Base-by-base conservation (phyloP, 257 asterid species). In the Solanum chiquidenum region DNA sequence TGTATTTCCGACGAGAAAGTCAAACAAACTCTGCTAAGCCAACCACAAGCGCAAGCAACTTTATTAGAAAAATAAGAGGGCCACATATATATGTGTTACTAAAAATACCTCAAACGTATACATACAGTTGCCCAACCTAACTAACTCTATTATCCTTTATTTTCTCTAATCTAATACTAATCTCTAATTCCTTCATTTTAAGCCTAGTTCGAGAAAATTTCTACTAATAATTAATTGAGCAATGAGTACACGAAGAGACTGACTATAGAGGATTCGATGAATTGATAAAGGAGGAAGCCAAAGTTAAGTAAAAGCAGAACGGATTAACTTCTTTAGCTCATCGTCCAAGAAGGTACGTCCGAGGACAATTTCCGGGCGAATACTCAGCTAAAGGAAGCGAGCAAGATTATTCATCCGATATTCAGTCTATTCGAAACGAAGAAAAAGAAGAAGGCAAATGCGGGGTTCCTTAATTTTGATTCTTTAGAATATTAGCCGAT, bases 211-310 rank as follows among this genome's bases (percentile, higher is more conserved):
- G 13, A 77, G 62, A 42, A 60, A 29, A 29, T 29, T 29, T 29
- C 29, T 16, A 72, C 18, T 23, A 31, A 3, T 33, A 10, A 2
- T 27, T 18, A 71, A 38, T 9, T 10, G 98, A 91, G 94, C 95
- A 55, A 33, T 92, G 87, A 95, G 96, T 89, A 91, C 89, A 44
- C 84, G 95, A 88, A 89, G 89, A 46, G 79, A 88, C 84, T 86
- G 79, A 88, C 84, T 86, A 68, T 31, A 46, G 85, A 23, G 93
- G 94, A 1, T 95, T 94, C 77, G 95, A 91, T 68, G 91, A 92
- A 73, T 80, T 94, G 34, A 49, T 49, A 83, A 84, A 37, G 3
- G 25, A 44, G n/a, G 84, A 71, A 71, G n/a, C 88, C 88, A 20
- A 71, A 46, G n/a, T 21, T 31, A 44, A 71, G 52, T 34, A 86